Percentiles rank a stretch among this genome's conserved stretches.
phyloP scores from a whole-genome alignment of 2,329 filamentous ascomycete genomes.

The Phaeosphaeria sp. region DNA sequence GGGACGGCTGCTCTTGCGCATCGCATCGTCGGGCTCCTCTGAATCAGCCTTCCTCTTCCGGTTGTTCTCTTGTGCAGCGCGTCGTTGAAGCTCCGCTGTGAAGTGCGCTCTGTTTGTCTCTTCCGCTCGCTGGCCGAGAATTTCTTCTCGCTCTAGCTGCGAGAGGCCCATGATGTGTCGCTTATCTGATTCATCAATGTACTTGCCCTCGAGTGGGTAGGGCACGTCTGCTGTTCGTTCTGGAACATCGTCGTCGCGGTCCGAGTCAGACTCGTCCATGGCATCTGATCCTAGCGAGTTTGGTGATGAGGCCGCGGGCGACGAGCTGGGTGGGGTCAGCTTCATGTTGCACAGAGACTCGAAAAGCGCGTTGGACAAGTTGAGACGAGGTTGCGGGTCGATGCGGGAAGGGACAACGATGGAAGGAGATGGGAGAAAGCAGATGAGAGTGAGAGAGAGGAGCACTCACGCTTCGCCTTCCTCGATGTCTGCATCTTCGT shows the following conservation, averaged over 20 bases:
- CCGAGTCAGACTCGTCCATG: slow-evolving; percentile 80
- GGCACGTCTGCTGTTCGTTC: slow-evolving; percentile 68
- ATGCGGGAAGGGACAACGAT: slow-evolving; percentile 5
- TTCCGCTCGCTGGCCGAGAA: slow-evolving; percentile 84
- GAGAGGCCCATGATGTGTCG: slow-evolving; percentile 79
- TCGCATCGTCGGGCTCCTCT: slow-evolving; percentile 78
- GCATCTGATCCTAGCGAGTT: slow-evolving; percentile 79
- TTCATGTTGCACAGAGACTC: slow-evolving; percentile 21
- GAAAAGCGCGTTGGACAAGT: slow-evolving; percentile 12
- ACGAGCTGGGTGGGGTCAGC: slow-evolving; percentile 64
- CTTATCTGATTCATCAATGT: slow-evolving; percentile 63
- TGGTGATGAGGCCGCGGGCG: slow-evolving; percentile 67
- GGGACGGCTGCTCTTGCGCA: slow-evolving; percentile 68
- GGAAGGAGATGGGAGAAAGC: slow-evolving; percentile 5
- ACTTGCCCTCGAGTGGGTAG: slow-evolving; percentile 88
- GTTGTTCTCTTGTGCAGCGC: slow-evolving; percentile 71
- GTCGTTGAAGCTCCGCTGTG: slow-evolving; percentile 79
- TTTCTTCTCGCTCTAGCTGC: slow-evolving; percentile 88
- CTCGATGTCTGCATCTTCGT: slow-evolving; percentile 64
- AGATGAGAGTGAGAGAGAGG: slow-evolving; percentile 11
- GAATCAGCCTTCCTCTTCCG: slow-evolving; percentile 77
- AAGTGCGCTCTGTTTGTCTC: slow-evolving; percentile 83
- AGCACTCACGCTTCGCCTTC: slow-evolving; percentile 81
- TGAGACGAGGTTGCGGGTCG: slow-evolving; percentile 13
- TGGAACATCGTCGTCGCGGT: slow-evolving; percentile 46